phyloP scores from a whole-genome alignment of 352 stramenopile genomes.

The Pythium monospermum region DNA sequence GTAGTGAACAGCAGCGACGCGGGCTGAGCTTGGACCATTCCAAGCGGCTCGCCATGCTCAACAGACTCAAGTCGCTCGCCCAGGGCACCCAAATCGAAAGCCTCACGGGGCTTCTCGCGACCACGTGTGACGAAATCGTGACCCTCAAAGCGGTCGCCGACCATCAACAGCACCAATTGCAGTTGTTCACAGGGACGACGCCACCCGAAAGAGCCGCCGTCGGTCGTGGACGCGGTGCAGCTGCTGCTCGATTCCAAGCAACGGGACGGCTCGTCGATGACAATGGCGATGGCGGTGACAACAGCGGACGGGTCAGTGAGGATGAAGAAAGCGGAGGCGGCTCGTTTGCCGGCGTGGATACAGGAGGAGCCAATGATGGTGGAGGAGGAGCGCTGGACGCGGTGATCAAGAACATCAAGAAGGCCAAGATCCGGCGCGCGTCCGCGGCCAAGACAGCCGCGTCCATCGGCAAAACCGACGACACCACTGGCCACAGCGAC shows the following conservation, averaged over 20 bases:
- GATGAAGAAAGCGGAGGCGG: constrained; percentile 10
- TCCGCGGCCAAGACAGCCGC: constrained; percentile 20
- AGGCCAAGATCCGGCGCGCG: constrained; percentile 35
- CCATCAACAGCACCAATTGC: constrained; percentile 24
- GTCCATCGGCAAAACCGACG: background rate
- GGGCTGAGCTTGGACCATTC: constrained; percentile 24
- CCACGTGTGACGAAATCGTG: constrained; percentile 20
- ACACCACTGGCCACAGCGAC: constrained; percentile 3
- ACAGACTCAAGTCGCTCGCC: constrained; percentile 33
- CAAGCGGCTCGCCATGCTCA: constrained; percentile 27
- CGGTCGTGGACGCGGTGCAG: background rate
- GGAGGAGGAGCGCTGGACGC: constrained; percentile 18
- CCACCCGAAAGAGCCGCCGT: background rate
- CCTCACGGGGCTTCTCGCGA: constrained; percentile 9
- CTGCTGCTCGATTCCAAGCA: too few species aligned
- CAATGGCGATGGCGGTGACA: too few species aligned
- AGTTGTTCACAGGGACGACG: constrained; percentile 11
- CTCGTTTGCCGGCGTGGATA: too few species aligned
- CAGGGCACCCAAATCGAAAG: constrained; percentile 31
- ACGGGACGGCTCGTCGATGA: too few species aligned
- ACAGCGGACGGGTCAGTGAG: constrained; percentile 4
- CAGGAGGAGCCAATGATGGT: constrained; percentile 6
- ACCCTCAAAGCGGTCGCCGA: constrained; percentile 25
- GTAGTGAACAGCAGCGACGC: background rate
- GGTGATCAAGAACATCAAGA: constrained; percentile 35